Evolutionary conservation across 345 rosid genomes (phyloP), one percentile per base, ranked within the genome.

Genomic region (Nephelium lappaceum): DNA sequence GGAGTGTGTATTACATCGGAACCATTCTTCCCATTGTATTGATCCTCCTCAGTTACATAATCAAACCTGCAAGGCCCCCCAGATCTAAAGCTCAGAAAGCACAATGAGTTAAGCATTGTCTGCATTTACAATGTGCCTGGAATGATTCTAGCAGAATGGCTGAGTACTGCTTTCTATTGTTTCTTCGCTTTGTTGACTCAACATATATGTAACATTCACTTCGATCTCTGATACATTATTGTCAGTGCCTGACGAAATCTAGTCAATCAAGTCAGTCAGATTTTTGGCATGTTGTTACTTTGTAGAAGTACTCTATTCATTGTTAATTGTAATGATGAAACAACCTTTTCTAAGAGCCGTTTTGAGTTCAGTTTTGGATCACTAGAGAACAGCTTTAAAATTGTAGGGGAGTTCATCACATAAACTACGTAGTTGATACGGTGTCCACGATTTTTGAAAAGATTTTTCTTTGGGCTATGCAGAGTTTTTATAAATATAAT

Each of bases 1-100:
- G 85, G 45, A 96, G 99, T 65, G 97, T 96, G 71, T 88, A 92
- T 83, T 96, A 68, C 78, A 65, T 92, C 0, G 99, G 99, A 81
- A 93, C 98, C 81, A 42, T 94, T 77, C 10, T 94, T 19, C 98
- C 98, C 12, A 71, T 91, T 4, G 58, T 69, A 16, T 78, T 91
- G 88, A 87, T 89, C 84, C 85, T 96, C 41, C 91, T 94, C 18
- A 88, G 97, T 69, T 75, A 81, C 62, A 51, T 92, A 53, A 80
- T 96, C 67, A 88, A 86, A 76, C 98, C 98, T 11, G 83, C 83
- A 65, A 93, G 81, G 81, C 91, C 96, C 69, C 81, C 86, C 27
- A 88, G 88, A 86, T 84, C 94, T 15, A 90, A 90, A 81, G 80
- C 90, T 0, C 84, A 81, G 25, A 94, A 94, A 79, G 90, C 85